Conservation (phyloP, 768 basidiomycete species). For the Boletus speciosus region DNA sequence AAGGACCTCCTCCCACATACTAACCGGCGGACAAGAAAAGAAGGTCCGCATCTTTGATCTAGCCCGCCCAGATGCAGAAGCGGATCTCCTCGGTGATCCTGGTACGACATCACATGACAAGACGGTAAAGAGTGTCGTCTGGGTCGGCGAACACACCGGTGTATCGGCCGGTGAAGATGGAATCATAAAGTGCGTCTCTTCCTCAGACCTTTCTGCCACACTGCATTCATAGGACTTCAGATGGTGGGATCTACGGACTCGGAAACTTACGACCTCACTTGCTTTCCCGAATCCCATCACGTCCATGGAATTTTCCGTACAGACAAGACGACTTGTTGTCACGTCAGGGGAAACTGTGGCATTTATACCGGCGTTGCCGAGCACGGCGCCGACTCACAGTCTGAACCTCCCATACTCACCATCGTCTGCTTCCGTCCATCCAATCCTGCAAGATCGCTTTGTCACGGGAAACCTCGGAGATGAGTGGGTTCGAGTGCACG, state of each 20-base stretch:
- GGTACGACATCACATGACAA: slow-evolving; percentile 75
- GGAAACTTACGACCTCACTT: slow-evolving; percentile 64
- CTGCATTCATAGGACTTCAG: slow-evolving; percentile 39
- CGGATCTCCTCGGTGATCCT: slow-evolving; percentile 68
- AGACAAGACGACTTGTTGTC: slow-evolving; percentile 79
- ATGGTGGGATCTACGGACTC: slow-evolving; percentile 95
- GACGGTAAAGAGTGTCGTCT: slow-evolving; percentile 88
- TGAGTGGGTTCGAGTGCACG: slow-evolving; percentile 96
- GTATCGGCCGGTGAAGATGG: slow-evolving; percentile 94
- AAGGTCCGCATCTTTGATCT: slow-evolving; percentile 95
- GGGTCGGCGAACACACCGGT: slow-evolving; percentile 84
- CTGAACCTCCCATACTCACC: slow-evolving; percentile 81
- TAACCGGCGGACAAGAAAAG: slow-evolving; percentile 96
- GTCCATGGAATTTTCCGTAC: slow-evolving; percentile 88
- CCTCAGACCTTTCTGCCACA: neutral
- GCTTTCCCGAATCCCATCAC: slow-evolving; percentile 78
- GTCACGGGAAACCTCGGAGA: slow-evolving; percentile 87
- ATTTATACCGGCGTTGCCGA: slow-evolving; percentile 78
- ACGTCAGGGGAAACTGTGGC: slow-evolving; percentile 91
- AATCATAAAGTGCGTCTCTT: slow-evolving; percentile 65
- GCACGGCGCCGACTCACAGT: slow-evolving; percentile 63
- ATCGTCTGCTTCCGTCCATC: slow-evolving; percentile 94
- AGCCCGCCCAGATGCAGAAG: slow-evolving; percentile 78
- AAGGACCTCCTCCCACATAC: slow-evolving; percentile 60
- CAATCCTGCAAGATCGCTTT: slow-evolving; percentile 82